Base-by-base conservation (phyloP, 2,329 filamentous ascomycete species). In the Xylariaceae sp. region DNA sequence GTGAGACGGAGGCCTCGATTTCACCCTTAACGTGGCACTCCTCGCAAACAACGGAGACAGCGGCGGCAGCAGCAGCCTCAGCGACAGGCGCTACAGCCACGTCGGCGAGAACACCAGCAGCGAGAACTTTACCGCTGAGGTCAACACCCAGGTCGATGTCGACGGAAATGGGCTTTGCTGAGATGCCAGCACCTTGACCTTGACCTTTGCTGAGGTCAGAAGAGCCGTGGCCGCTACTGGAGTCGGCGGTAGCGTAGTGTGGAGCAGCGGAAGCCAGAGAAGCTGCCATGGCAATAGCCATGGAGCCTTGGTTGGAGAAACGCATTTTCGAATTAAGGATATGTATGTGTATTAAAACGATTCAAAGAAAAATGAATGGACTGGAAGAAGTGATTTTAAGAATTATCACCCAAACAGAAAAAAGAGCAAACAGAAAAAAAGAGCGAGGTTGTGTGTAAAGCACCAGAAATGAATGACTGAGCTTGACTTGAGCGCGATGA, bases 21-120 rank as follows among this genome's bases (percentile, higher is more conserved):
- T 67, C 67, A 60, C 79, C 80, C 60, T 76, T 73, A 43, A 79
- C 70, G 63, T 77, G 79, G 64, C 78, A 80, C 8, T 73, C 74
- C 8, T 71, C 69, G 65, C 78, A 80, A 34, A 68, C 65, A 45
- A 79, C 62, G 1, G 59, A 56, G 4, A 74, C 62, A 30, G 64
- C 61, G 6, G 67, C 64, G 44, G 51, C 65, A 29, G 63, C 61
- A 42, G 56, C 50, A 1, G 63, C 67, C 5, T 47, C 58, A 8
- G 64, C 65, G 1, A 73, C 53, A 43, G 78, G 67, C 54, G 80
- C 74, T 48, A 81, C 65, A 2, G 67, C 59, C 0, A 69, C 62
- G 34, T 62, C 61, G 11, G 51, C 57, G 2, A 70, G 57, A 32
- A 64, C 48, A 62, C 65, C 64, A 19, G 64, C 66, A 19, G 59